phyloP scores from a whole-genome alignment of 1,284 basidiomycete species.

The Leccinum huronense region DNA sequence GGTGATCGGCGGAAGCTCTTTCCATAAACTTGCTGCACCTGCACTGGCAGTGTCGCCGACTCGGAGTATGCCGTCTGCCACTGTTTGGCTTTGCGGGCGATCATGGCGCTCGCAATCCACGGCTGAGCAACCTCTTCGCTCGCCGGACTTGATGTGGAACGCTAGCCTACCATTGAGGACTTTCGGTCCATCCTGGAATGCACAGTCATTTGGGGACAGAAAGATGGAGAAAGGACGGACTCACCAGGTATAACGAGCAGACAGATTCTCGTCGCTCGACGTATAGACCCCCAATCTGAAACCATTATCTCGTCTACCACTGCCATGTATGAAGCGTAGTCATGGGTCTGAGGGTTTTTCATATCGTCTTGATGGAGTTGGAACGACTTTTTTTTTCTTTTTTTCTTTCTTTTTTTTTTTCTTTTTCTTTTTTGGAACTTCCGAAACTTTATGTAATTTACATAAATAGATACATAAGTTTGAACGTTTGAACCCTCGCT shows the following conservation, averaged over 20 bases:
- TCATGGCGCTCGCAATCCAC: constrained; percentile 94
- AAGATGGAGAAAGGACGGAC: no score
- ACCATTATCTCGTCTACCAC: no score
- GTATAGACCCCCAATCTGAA: no score
- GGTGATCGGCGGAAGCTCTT: constrained; percentile 48
- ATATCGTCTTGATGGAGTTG: background rate
- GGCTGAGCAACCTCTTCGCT: constrained; percentile 67
- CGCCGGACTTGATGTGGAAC: no score
- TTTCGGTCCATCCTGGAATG: no score
- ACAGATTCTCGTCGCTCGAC: no score
- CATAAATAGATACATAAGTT: no score
- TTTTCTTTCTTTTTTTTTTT: background rate
- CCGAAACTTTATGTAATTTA: background rate
- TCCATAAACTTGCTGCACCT: constrained; percentile 89
- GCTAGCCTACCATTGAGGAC: no score
- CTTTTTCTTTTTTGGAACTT: background rate
- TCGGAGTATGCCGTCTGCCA: constrained; percentile 93
- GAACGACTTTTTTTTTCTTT: background rate
- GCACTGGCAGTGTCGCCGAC: constrained; percentile 65
- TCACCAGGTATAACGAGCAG: no score
- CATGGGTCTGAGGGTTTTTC: background rate
- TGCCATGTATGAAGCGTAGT: constrained; percentile 13
- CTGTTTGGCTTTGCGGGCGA: constrained; percentile 93
- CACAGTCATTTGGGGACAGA: no score
- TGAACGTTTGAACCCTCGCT: background rate